A percentile compares a stretch with the other conserved stretches of the same genome.
Evolutionary conservation across 2,329 filamentous ascomycete genomes (phyloP).

Genomic region (Fusarium floridanum): DNA sequence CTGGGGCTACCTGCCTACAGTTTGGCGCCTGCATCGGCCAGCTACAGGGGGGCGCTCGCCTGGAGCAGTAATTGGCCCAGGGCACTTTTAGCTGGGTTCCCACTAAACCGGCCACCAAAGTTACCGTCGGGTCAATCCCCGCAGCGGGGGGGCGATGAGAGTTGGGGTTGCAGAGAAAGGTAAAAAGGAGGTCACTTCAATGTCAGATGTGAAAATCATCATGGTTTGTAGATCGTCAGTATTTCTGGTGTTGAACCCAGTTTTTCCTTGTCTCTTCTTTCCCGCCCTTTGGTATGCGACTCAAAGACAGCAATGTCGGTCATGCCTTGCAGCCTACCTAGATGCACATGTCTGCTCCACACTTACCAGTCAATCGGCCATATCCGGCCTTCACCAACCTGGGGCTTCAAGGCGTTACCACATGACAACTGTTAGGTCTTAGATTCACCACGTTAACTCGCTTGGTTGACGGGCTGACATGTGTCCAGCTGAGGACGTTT

Average conservation of each 20-base stretch:
- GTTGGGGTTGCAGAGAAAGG: background rate
- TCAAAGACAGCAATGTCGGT: background rate
- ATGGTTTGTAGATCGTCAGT: background rate
- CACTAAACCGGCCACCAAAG: constrained; percentile 14
- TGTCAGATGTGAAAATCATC: background rate
- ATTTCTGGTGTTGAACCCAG: background rate
- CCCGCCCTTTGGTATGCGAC: background rate
- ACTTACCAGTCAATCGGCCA: background rate
- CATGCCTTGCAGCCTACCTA: background rate
- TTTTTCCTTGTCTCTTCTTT: background rate
- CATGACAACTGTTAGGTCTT: constrained; percentile 2
- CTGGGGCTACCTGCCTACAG: background rate
- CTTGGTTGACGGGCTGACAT: background rate
- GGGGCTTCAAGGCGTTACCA: constrained; percentile 6
- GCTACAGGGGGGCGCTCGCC: background rate
- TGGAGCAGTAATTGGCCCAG: constrained; percentile 7
- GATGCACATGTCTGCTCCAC: constrained; percentile 1
- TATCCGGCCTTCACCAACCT: background rate
- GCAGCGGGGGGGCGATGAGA: constrained; percentile 1
- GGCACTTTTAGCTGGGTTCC: constrained; percentile 17
- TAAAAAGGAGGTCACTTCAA: background rate
- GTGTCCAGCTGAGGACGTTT: background rate
- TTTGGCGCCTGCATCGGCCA: constrained; percentile 1
- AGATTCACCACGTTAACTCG: background rate
- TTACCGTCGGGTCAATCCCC: background rate